Evolutionary conservation across 805 yeast species (phyloP), one percentile per base, ranked within the genome.

Genomic region (Starmerella roubikii): DNA sequence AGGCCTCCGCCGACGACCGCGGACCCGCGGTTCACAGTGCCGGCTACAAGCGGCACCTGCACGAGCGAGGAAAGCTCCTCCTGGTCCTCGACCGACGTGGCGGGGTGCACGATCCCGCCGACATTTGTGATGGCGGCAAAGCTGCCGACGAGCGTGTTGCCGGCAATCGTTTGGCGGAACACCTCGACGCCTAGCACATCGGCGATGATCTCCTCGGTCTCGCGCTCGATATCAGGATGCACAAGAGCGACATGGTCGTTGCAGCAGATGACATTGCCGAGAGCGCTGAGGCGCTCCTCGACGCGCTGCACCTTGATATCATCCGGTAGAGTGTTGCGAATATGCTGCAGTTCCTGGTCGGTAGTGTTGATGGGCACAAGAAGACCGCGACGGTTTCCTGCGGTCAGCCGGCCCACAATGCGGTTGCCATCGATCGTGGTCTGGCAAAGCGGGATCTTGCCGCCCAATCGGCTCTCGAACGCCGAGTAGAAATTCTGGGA

Each of bases 121-220:
- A 86, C 95, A 66, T 91, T 91, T 32, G 94, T 80, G 51, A 91
- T 69, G 19, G 94, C 65, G 64, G 97, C 88, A 66, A 91, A 91
- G 6, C 94, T 81, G 41, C 99, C 99, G 39, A 91, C 98, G 45
- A 91, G 71, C 42, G 91, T 96, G 62, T 91, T 88, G 52, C 96
- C 96, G 12, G 98, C 96, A 53, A 91, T 86, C 34, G 99, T 91
- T 65, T 91, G 98, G 67, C 97, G 79, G 72, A 91, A 91, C 33
- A 91, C 99, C 65, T 91, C 99, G 38, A 91, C 99, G 44, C 98
- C 99, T 42, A 91, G 71, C 13, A 86, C 95, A 62, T 91, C 99
- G 33, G 97, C 94, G 58, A 91, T 91, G 53, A 91, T 68, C 67
- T 91, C 99, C 66, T 91, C 99, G 38, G 98, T 91, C 65, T 91